Evolutionary conservation across 1,139 yeast genomes (phyloP).

Genomic region (Nakaseomyces bracarensis): DNA sequence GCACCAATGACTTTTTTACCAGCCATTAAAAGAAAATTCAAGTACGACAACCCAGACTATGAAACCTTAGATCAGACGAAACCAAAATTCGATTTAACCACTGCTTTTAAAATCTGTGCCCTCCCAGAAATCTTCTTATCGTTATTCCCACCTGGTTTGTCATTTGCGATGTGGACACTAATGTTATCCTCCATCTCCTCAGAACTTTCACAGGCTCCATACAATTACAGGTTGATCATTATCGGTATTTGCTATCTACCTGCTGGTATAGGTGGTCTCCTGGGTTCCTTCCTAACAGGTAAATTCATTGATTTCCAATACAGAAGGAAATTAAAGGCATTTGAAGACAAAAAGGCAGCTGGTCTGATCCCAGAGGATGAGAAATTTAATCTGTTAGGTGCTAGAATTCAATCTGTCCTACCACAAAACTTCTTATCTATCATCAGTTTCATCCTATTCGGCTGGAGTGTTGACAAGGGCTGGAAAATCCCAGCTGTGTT

Average conservation of each 20-base stretch:
- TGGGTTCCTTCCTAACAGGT: slow-evolving; percentile 46
- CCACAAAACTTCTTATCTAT: slow-evolving; percentile 36
- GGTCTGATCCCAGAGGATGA: slow-evolving; percentile 22
- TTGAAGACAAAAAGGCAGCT: slow-evolving; percentile 22
- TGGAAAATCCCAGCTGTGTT: slow-evolving; percentile 48
- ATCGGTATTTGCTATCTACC: slow-evolving; percentile 61
- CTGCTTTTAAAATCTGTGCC: slow-evolving; percentile 35
- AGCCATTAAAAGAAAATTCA: slow-evolving; percentile 18
- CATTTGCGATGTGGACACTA: slow-evolving; percentile 64
- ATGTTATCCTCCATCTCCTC: slow-evolving; percentile 57
- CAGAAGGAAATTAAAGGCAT: slow-evolving; percentile 22
- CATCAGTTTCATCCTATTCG: slow-evolving; percentile 44
- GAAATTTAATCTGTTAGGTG: slow-evolving; percentile 39
- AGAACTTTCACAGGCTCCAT: slow-evolving; percentile 38
- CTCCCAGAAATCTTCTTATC: slow-evolving; percentile 35
- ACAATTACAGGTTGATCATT: slow-evolving; percentile 44
- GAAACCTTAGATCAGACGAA: slow-evolving; percentile 28
- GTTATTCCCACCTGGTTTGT: slow-evolving; percentile 52
- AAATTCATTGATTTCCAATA: slow-evolving; percentile 41
- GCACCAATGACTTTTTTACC: slow-evolving; percentile 39
- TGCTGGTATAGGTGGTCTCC: slow-evolving; percentile 47
- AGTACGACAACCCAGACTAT: slow-evolving; percentile 28
- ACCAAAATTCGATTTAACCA: slow-evolving; percentile 38
- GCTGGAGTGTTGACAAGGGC: slow-evolving; percentile 57
- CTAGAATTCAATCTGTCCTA: slow-evolving; percentile 39